Evolutionary conservation across 345 rosid species (phyloP).

Genomic region (Boechera retrofracta): DNA sequence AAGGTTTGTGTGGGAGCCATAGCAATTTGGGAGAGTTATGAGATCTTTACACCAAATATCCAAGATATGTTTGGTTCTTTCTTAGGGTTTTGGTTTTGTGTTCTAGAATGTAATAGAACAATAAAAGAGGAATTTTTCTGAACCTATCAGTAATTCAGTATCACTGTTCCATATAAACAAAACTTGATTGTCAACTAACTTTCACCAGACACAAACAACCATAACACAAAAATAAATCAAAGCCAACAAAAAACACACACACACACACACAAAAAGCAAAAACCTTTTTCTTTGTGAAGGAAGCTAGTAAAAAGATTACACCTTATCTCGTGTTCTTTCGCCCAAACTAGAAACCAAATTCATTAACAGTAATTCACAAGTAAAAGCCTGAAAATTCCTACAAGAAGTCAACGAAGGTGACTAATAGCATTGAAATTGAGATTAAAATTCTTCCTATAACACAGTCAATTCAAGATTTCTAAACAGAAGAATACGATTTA

Average conservation of each 20-base stretch:
- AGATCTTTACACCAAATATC: background rate
- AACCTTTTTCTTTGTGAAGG: background rate
- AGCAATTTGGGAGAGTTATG: background rate
- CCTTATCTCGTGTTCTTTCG: background rate
- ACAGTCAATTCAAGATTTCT: background rate
- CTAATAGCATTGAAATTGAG: background rate
- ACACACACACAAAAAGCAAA: background rate
- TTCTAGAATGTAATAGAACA: background rate
- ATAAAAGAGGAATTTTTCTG: background rate
- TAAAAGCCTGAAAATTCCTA: background rate
- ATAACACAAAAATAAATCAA: background rate
- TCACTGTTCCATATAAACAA: background rate
- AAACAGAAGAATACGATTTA: background rate
- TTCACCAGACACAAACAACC: background rate
- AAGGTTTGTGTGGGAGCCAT: background rate
- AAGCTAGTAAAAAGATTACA: background rate
- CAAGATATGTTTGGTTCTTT: background rate
- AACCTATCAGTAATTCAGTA: background rate
- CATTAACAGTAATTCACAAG: background rate
- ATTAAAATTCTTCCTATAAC: background rate
- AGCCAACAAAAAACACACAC: background rate
- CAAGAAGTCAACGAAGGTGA: background rate
- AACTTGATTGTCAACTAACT: background rate
- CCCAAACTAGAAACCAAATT: background rate
- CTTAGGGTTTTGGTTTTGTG: constrained; percentile 2